A percentile compares a stretch with the other conserved stretches of the same genome.
phyloP scores from a whole-genome alignment of 2,329 filamentous ascomycete genomes.

The Leptoxyphium fumago region DNA sequence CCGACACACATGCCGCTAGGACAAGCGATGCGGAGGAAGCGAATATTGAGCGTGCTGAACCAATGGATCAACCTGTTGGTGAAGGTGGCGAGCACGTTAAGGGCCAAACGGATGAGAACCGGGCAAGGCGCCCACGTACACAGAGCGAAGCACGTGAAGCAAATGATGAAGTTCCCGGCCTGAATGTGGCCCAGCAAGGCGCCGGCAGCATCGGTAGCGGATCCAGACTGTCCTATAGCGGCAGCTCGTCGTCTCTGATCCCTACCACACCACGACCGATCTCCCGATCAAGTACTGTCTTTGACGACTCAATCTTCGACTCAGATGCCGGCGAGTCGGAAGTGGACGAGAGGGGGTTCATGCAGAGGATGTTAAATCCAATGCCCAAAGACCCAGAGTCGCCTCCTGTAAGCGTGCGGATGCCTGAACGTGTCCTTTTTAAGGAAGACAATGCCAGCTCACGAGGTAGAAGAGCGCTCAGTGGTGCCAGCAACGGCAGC shows the following conservation, averaged over 20 bases:
- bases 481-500: slow-evolving; percentile 1
- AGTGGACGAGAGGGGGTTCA: slow-evolving; percentile 19
- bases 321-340: slow-evolving; percentile 26
- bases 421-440: slow-evolving; percentile 1
- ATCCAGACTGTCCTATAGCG: slow-evolving; percentile 2
- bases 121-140: slow-evolving; percentile 20
- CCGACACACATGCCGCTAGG: slow-evolving; percentile 51
- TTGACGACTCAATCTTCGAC: slow-evolving; percentile 36
- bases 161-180: slow-evolving; percentile 23
- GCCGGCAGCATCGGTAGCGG: slow-evolving; percentile 11
- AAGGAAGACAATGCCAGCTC: background rate
- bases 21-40: slow-evolving; percentile 54
- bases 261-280: slow-evolving; percentile 6
- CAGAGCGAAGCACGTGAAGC: slow-evolving; percentile 36
- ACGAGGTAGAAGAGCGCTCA: slow-evolving; percentile 1
- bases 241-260: slow-evolving; percentile 2
- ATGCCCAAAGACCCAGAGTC: slow-evolving; percentile 11
- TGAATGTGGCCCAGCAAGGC: slow-evolving; percentile 20
- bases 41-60: slow-evolving; percentile 54
- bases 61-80: slow-evolving; percentile 37
- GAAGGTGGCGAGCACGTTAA: slow-evolving; percentile 15
- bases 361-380: slow-evolving; percentile 15
- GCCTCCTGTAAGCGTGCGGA: slow-evolving; percentile 5
- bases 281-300: slow-evolving; percentile 24
- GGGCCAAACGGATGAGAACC: slow-evolving; percentile 27